Percentiles rank a stretch among this genome's conserved stretches.
Conservation (phyloP, 2,329 filamentous ascomycete species). For the Colletotrichum neosansevieriae region DNA sequence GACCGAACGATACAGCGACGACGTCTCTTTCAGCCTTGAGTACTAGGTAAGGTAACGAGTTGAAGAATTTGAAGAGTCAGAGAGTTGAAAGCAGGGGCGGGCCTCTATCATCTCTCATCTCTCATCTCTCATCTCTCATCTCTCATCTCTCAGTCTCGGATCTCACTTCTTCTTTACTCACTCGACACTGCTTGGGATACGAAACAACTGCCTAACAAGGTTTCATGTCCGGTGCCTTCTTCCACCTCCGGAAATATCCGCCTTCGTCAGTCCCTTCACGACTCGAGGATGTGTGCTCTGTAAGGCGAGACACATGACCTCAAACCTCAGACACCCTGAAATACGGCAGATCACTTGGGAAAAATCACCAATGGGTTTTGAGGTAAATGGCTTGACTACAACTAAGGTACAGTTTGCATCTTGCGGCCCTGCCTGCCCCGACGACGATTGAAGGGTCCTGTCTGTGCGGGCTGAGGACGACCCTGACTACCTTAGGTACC, state of each 20-base stretch:
- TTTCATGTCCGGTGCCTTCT: slow-evolving; percentile 12
- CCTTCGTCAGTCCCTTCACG: slow-evolving; percentile 1
- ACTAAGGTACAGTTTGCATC: not conserved
- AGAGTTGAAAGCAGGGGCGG: too few species aligned
- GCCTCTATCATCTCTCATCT: too few species aligned
- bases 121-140: not conserved
- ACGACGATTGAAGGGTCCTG: slow-evolving; percentile 7
- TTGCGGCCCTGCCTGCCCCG: slow-evolving; percentile 14
- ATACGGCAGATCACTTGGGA: not conserved
- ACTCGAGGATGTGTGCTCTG: not conserved
- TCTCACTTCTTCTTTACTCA: not conserved
- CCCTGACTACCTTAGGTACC: slow-evolving; percentile 4
- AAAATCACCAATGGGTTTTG: not conserved
- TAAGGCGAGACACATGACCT: slow-evolving; percentile 11
- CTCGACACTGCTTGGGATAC: not conserved
- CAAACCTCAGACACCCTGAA: not conserved
- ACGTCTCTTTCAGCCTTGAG: too few species aligned
- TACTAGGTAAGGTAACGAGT: too few species aligned
- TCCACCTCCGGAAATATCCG: slow-evolving; percentile 18
- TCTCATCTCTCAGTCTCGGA: not conserved
- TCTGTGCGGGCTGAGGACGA: slow-evolving; percentile 22
- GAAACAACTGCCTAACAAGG: slow-evolving; percentile 31
- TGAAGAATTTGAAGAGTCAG: too few species aligned
- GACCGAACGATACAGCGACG: too few species aligned
- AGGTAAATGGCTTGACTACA: slow-evolving; percentile 21